Percentiles rank a stretch among this genome's conserved stretches.
Evolutionary conservation across 2,329 filamentous ascomycete genomes (phyloP).

Genomic region (Apiospora rasikravindrae): DNA sequence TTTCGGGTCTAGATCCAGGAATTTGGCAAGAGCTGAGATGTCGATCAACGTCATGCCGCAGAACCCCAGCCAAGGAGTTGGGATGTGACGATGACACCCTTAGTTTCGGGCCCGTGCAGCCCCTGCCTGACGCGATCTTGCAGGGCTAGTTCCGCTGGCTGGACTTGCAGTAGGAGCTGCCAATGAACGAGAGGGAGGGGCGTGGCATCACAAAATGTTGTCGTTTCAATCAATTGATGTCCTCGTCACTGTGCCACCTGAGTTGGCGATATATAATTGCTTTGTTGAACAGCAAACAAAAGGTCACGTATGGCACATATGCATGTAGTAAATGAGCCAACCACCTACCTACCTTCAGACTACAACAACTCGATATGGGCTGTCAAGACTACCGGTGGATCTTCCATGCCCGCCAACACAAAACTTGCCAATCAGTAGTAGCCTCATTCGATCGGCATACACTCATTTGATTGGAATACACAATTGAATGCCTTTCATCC

Average conservation of each 20-base stretch:
- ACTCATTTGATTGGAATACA: not conserved
- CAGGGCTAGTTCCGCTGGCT: not conserved
- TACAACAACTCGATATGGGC: not conserved
- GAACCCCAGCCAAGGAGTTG: constrained; percentile 13
- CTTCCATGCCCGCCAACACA: not conserved
- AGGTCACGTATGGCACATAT: not conserved
- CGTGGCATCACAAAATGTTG: not conserved
- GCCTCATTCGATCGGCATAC: not conserved
- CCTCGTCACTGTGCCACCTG: not conserved
- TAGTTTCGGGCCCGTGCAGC: constrained; percentile 15
- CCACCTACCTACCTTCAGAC: not conserved
- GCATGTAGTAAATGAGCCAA: not conserved
- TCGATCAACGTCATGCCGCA: constrained; percentile 20
- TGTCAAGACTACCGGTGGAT: not conserved
- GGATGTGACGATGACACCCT: constrained; percentile 19
- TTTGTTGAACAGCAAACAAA: not conserved
- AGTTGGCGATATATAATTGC: not conserved
- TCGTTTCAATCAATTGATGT: not conserved
- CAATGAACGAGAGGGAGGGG: not conserved
- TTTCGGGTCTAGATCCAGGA: constrained; percentile 1
- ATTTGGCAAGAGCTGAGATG: constrained; percentile 12
- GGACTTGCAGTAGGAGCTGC: not conserved
- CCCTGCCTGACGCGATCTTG: not conserved
- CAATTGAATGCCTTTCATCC: not conserved
- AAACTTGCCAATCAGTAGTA: not conserved